These are phyloP conservation scores for Saturnispora diversa DNA, from an alignment of 805 yeast species.

Conservation along the genomic window DNA sequence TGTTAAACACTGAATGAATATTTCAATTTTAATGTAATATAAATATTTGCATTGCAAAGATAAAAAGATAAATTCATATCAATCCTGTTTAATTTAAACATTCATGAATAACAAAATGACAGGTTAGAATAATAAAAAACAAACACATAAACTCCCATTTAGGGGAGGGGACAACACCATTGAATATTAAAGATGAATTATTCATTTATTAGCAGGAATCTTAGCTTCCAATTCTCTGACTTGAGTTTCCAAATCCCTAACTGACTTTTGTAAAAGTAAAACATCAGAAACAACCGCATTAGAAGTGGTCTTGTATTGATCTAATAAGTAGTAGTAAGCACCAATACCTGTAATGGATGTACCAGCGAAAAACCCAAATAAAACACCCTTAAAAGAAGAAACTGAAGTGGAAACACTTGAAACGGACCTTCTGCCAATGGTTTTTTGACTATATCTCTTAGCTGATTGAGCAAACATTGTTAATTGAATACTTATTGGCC, in stretches of 20 bases:
- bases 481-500: no score
- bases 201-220: conserved; percentile 5
- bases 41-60: no score
- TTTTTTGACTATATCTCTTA: conserved; percentile 12
- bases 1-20: no score
- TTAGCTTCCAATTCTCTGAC: conserved; percentile 44
- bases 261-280: conserved; percentile 55
- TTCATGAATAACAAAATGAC: no score
- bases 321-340: conserved; percentile 70
- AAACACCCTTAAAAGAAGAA: conserved; percentile 33
- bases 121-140: no score
- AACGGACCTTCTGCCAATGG: conserved; percentile 9
- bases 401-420: conserved; percentile 12
- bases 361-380: conserved; percentile 75
- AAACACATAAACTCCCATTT: no score
- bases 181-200: no score
- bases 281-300: conserved; percentile 70
- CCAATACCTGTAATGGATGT: conserved; percentile 66
- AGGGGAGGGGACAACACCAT: no score
- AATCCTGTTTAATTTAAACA: no score
- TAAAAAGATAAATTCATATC: no score
- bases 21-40: no score
- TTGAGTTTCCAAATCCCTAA: conserved; percentile 16
- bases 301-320: conserved; percentile 68
- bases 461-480: conserved; percentile 19